Base-by-base conservation (phyloP, 75 land plant genomes). In the Adiantum capillusveneris region DNA sequence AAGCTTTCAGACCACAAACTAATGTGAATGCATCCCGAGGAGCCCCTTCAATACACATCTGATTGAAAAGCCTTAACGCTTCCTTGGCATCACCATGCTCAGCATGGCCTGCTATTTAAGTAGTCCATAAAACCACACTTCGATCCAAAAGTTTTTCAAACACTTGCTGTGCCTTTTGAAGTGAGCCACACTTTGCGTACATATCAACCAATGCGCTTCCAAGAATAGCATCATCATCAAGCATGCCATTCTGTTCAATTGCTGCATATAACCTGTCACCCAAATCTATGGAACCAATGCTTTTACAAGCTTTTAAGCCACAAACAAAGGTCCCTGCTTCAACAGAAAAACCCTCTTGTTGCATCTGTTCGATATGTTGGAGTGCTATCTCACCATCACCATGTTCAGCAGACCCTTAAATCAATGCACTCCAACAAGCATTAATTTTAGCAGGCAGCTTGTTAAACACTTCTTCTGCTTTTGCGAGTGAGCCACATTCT, bases 361-460 rank as follows among this genome's bases (percentile, higher is more conserved):
- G 66, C 82, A 85, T 85, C 56, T 39, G 60, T 19, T 67, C 69
- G 64, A 85, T 76, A 29, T 59, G 54, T 58, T 44, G 41, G 16
- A 83, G 30, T 16, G 81, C 87, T 65, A 69, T 73, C 29, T 53
- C 63, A 28, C 57, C 64, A 0, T 67, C 57, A 56, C 72, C 68
- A 53, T 76, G 75, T 20, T 62, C 43, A 46, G 31, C 56, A 49
- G 21, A 26, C 13, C 22, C 27, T 29, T 17, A 25, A 16, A 82
- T 64, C 80, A 82, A 69, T 42, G 78, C 69, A 62, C 69, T 76
- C 76, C 84, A 81, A 0, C 76, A 12, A 36, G 70, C 56, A 11
- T 63, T 54, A 45, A 65, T 53, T 66, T 26, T 60, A 16, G 44
- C 20, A 25, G 46, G 29, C 0, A 66, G n/a, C 20, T 16, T 24